Conservation (phyloP, 805 yeast genomes). For the Hanseniaspora vineae region DNA sequence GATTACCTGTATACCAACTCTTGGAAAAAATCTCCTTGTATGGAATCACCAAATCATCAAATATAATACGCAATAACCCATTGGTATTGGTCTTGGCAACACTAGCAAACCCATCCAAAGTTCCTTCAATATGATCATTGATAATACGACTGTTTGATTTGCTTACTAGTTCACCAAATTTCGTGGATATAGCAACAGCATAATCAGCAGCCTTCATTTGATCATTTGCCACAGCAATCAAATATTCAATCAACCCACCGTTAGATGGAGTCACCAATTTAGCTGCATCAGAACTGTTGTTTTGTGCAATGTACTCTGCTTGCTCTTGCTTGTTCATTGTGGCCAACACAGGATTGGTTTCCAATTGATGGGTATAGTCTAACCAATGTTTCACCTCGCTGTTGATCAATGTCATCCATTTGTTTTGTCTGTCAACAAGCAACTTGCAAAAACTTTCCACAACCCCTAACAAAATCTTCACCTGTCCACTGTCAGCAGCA, state of each 20-base stretch:
- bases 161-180: slow-evolving; percentile 52
- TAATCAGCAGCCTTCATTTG: slow-evolving; percentile 61
- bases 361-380: slow-evolving; percentile 21
- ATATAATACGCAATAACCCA: slow-evolving; percentile 45
- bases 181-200: slow-evolving; percentile 55
- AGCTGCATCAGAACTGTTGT: no score
- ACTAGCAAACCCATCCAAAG: slow-evolving; percentile 69
- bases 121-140: slow-evolving; percentile 41
- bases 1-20: slow-evolving; percentile 50
- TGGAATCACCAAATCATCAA: slow-evolving; percentile 57
- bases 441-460: slow-evolving; percentile 55
- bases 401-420: slow-evolving; percentile 46
- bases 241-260: slow-evolving; percentile 71
- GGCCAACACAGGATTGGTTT: slow-evolving; percentile 21
- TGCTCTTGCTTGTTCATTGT: no score
- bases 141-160: slow-evolving; percentile 51
- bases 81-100: slow-evolving; percentile 54
- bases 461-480: slow-evolving; percentile 66
- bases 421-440: slow-evolving; percentile 45
- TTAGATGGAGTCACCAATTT: slow-evolving; percentile 26
- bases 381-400: slow-evolving; percentile 34
- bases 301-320: no score
- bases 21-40: slow-evolving; percentile 51
- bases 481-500: slow-evolving; percentile 75
- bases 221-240: slow-evolving; percentile 75